A percentile compares a stretch with the other conserved stretches of the same genome.
Conservation (phyloP, 2,329 filamentous ascomycete species). For the Ceratocystis colombiana region DNA sequence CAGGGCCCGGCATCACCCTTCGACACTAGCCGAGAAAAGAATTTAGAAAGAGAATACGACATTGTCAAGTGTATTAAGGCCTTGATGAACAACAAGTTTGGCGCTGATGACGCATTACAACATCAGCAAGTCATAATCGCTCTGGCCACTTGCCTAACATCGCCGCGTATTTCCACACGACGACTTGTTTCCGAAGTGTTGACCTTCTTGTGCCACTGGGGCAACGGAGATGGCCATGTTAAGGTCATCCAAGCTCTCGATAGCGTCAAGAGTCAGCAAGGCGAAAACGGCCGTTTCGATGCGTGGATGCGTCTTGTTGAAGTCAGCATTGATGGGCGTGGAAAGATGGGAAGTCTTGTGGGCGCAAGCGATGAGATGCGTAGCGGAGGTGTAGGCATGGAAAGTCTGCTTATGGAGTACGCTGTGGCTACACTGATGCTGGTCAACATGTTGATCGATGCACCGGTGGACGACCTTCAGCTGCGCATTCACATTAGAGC, state of each 20-base stretch:
- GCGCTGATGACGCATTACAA: constrained; percentile 83
- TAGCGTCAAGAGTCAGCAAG: constrained; percentile 73
- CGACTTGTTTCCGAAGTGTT: constrained; percentile 94
- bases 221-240: constrained; percentile 73
- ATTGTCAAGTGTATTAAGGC: constrained; percentile 97
- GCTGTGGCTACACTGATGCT: constrained; percentile 88
- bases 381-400: constrained; percentile 94
- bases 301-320: constrained; percentile 98
- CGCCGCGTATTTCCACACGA: constrained; percentile 77
- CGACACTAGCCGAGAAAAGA: constrained; percentile 56
- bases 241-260: constrained; percentile 93
- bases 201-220: constrained; percentile 95
- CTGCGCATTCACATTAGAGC: constrained; percentile 88
- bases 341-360: constrained; percentile 97
- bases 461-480: constrained; percentile 78
- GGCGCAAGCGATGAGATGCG: constrained; percentile 93
- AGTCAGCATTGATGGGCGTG: constrained; percentile 89
- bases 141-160: constrained; percentile 75
- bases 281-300: constrained; percentile 92
- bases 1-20: constrained; percentile 56
- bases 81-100: constrained; percentile 98
- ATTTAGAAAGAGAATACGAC: constrained; percentile 86
- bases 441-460: constrained; percentile 93
- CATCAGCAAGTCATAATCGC: constrained; percentile 87
- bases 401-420: constrained; percentile 98